Conservation (phyloP, 2,329 filamentous ascomycete species). For the Thielaviopsis musarum region DNA sequence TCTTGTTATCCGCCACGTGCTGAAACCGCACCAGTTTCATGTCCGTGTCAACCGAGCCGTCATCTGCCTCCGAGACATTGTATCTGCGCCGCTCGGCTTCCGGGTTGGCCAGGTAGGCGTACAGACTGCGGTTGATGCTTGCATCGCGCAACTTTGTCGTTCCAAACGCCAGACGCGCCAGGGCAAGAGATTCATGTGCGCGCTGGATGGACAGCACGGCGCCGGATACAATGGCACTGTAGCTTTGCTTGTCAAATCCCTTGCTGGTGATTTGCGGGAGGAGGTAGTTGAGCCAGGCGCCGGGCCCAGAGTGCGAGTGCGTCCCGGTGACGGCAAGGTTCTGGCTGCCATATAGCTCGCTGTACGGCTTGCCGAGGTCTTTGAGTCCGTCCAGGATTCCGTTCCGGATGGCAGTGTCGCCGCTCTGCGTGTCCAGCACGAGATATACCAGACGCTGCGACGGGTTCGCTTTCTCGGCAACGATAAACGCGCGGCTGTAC, state of each 20-base stretch:
- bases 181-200: constrained; percentile 41
- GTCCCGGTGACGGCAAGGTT: constrained; percentile 87
- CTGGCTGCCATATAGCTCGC: constrained; percentile 51
- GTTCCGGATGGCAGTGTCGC: constrained; percentile 74
- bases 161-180: constrained; percentile 52
- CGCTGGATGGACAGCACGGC: constrained; percentile 64
- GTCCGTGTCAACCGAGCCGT: constrained; percentile 48
- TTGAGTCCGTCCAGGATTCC: constrained; percentile 67
- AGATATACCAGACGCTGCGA: constrained; percentile 70
- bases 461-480: constrained; percentile 49
- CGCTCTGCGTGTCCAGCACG: constrained; percentile 71
- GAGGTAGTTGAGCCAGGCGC: constrained; percentile 87
- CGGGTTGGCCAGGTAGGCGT: constrained; percentile 71
- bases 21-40: constrained; percentile 65
- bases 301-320: constrained; percentile 82
- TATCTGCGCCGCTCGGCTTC: constrained; percentile 54
- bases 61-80: constrained; percentile 21
- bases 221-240: constrained; percentile 76
- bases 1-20: constrained; percentile 51
- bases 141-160: constrained; percentile 44
- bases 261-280: constrained; percentile 78
- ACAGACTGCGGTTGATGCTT: constrained; percentile 73
- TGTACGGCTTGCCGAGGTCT: constrained; percentile 53
- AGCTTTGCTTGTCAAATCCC: constrained; percentile 76
- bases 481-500: constrained; percentile 78